Evolutionary conservation across 352 stramenopile genomes (phyloP), one percentile per base, ranked within the genome.

Genomic region (Thraustochytrium aureum): DNA sequence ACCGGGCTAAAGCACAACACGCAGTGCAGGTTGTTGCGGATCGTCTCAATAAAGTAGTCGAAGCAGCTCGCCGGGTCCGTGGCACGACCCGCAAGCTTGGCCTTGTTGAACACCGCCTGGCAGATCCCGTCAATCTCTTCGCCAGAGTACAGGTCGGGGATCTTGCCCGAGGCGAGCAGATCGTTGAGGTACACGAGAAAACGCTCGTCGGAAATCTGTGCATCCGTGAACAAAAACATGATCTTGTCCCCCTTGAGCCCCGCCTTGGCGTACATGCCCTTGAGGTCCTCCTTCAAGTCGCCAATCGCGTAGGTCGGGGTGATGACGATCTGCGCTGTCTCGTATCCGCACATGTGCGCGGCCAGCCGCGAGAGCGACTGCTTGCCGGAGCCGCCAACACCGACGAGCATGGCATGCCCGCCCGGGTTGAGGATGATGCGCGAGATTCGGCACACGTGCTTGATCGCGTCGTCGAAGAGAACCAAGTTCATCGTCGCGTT

Each of bases 181-280:
- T 98, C 93, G 84, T 98, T 98, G 42, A 98, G 84, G 79, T 95
- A 97, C 64, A 98, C 96, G 20, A 98, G 86, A 85, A 98, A 98
- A 45, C 95, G 92, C 81, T 98, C 93, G 86, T 98, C 98, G 12
- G 92, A 96, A 83, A 98, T 97, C 84, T 98, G 92, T 2, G 89
- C 94, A 82, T 98, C 94, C 0, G 92, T 97, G 7, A 98, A 86
- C 83, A 98, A 91, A 82, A 98, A 98, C 54, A 97, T 92, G 41
- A 98, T 86, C 2, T 91, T 92, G 88, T 97, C 93, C 41, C 97
- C 92, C 45, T 96, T 95, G 37, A 98, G 86, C 3, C 88, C 92
- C 79, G 96, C 90, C 61, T 94, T 81, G 17, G 41, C 22, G 86
- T 96, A 95, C 90, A 97, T 96, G 74, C 90, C 92, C 60, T 95